Evolutionary conservation across 169 alveolate genomes (phyloP).

Genomic region (Cryptosporidium bovis): DNA sequence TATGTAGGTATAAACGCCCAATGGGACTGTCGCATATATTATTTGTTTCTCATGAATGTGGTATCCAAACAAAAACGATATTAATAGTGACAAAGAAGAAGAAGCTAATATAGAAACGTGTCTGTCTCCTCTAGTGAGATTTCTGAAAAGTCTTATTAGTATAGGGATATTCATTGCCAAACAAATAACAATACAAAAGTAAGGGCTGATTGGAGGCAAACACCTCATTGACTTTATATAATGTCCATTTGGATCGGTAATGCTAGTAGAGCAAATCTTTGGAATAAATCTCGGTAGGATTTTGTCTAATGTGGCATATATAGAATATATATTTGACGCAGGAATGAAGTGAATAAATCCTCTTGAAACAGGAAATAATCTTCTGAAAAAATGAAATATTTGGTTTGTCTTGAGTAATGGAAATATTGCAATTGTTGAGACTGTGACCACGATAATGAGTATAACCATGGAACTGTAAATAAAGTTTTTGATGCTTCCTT

Average conservation of each 20-base stretch:
- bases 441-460: slow-evolving; percentile 3
- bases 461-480: background rate
- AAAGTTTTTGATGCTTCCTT: slow-evolving; percentile 57
- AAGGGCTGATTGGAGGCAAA: slow-evolving; percentile 44
- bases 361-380: slow-evolving; percentile 82
- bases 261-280: background rate
- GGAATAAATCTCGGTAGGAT: background rate
- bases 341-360: slow-evolving; percentile 81
- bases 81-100: slow-evolving; percentile 32
- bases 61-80: slow-evolving; percentile 40
- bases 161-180: slow-evolving; percentile 6
- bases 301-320: slow-evolving; percentile 61
- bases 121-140: background rate
- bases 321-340: slow-evolving; percentile 83
- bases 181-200: slow-evolving; percentile 28
- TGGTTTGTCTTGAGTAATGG: slow-evolving; percentile 78
- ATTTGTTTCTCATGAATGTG: slow-evolving; percentile 59
- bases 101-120: background rate
- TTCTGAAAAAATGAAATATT: slow-evolving; percentile 73
- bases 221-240: slow-evolving; percentile 57
- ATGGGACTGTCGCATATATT: slow-evolving; percentile 17
- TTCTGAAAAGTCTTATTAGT: background rate
- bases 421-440: slow-evolving; percentile 77
- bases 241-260: slow-evolving; percentile 44
- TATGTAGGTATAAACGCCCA: slow-evolving; percentile 27